Percentiles rank a stretch among this genome's conserved stretches.
Conservation (phyloP, 345 rosid genomes). For the Acer negundo region DNA sequence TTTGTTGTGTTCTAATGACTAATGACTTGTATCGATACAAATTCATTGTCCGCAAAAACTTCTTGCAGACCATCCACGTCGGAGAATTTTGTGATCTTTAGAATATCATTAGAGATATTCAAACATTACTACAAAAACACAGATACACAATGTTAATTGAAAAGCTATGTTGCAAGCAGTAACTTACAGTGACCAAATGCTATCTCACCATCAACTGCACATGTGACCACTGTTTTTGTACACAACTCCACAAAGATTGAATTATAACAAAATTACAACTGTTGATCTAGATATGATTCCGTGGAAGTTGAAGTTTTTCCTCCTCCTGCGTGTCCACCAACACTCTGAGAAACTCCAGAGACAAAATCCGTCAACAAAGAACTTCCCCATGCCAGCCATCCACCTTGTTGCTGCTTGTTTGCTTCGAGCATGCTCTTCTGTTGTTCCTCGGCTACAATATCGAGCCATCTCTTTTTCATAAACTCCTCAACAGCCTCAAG, state of each 20-base stretch:
- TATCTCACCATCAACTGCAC: conserved; percentile 2
- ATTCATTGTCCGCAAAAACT: not conserved
- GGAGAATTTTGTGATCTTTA: too few relatives aligned
- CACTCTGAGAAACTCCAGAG: conserved; percentile 44
- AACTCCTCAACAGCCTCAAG: conserved; percentile 68
- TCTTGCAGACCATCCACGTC: not conserved
- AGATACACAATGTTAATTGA: not conserved
- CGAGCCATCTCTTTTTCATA: conserved; percentile 79
- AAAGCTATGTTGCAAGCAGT: not conserved
- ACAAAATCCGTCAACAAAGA: conserved; percentile 59
- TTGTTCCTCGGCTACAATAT: conserved; percentile 60
- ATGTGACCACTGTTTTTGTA: not conserved
- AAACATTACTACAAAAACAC: not conserved
- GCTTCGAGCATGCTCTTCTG: conserved; percentile 55
- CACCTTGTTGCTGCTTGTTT: conserved; percentile 53
- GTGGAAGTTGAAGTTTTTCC: conserved; percentile 35
- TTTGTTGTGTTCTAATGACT: too few relatives aligned
- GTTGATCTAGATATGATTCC: conserved; percentile 60
- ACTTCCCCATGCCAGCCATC: conserved; percentile 78
- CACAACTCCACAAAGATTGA: not conserved
- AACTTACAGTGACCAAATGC: not conserved
- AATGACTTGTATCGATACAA: not conserved
- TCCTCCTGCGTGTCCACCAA: conserved; percentile 38
- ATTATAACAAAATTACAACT: conserved; percentile 34
- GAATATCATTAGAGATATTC: too few relatives aligned